phyloP scores from a whole-genome alignment of 345 rosid species.

The Bruguiera parviflora region DNA sequence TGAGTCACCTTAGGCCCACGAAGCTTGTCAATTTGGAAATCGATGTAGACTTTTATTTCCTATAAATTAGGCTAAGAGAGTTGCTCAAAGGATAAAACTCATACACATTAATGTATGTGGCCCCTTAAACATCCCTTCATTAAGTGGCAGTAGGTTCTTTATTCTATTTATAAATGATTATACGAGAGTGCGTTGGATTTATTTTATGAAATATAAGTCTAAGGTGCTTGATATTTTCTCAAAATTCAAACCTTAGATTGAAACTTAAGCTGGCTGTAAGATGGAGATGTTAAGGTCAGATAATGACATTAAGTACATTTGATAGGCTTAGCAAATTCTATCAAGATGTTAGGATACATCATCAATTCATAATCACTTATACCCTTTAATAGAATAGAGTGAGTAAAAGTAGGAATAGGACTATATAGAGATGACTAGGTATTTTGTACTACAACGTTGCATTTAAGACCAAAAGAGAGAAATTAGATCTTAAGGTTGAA shows the following conservation, averaged over 20 bases:
- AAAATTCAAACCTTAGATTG: neutral
- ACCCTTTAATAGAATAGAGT: neutral
- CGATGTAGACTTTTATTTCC: neutral
- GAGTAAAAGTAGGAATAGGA: neutral
- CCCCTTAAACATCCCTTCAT: neutral
- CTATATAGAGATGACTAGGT: neutral
- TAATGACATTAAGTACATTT: neutral
- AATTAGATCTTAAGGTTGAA: neutral
- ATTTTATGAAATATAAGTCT: neutral
- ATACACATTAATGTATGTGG: neutral
- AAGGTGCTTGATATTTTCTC: neutral
- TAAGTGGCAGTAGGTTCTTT: neutral
- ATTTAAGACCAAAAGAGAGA: neutral
- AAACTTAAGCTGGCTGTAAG: neutral
- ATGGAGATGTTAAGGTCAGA: neutral
- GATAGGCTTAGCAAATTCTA: neutral
- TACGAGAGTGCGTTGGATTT: neutral
- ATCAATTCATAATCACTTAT: neutral
- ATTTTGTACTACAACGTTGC: neutral
- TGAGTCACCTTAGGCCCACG: neutral
- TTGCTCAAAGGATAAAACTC: neutral
- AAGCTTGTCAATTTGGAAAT: neutral
- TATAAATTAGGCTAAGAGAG: neutral
- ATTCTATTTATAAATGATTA: neutral
- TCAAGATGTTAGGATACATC: neutral